Percentiles rank a stretch among this genome's conserved stretches.
These are phyloP conservation scores for Aspergillus sclerotioniger DNA, from an alignment of 495 filamentous ascomycete genomes.

Conservation along the genomic window DNA sequence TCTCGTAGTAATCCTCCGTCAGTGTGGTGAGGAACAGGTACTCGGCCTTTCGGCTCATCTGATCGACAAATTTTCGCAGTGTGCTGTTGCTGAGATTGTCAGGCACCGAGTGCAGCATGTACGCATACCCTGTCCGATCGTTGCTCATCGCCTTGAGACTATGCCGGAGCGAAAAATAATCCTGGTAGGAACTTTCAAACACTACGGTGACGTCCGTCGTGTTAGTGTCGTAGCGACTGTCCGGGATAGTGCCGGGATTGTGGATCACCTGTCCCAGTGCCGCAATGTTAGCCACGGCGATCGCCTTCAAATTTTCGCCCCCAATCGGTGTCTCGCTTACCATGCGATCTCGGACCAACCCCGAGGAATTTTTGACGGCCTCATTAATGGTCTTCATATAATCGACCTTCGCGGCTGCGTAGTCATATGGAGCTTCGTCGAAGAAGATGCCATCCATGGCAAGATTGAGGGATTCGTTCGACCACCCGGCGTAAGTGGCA, in stretches of 20 bases:
- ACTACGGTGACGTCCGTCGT: constrained; percentile 15
- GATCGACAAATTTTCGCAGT: constrained; percentile 8
- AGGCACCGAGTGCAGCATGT: constrained; percentile 18
- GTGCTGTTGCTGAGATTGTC: constrained; percentile 4
- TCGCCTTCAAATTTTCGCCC: not conserved
- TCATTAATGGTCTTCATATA: constrained; percentile 34
- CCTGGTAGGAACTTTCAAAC: constrained; percentile 15
- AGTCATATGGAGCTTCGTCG: constrained; percentile 39
- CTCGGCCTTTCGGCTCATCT: constrained; percentile 11
- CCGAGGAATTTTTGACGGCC: constrained; percentile 21
- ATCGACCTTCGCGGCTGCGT: constrained; percentile 23
- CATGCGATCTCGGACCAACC: constrained; percentile 4
- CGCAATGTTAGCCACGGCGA: not conserved
- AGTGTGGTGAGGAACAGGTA: constrained; percentile 13
- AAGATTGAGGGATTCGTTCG: constrained; percentile 29
- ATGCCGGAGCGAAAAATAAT: constrained; percentile 4
- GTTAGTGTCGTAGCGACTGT: constrained; percentile 5
- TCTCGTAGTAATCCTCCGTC: constrained; percentile 13
- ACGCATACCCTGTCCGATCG: constrained; percentile 7
- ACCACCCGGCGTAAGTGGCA: constrained; percentile 42
- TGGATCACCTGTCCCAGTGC: constrained; percentile 13
- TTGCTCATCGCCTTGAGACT: not conserved
- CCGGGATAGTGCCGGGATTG: constrained; percentile 18
- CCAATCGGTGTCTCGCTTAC: constrained; percentile 5
- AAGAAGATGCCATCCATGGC: constrained; percentile 48